A percentile compares a stretch with the other conserved stretches of the same genome.
Evolutionary conservation across 495 filamentous ascomycete species (phyloP).

Genomic region (Aspergillus wentii): DNA sequence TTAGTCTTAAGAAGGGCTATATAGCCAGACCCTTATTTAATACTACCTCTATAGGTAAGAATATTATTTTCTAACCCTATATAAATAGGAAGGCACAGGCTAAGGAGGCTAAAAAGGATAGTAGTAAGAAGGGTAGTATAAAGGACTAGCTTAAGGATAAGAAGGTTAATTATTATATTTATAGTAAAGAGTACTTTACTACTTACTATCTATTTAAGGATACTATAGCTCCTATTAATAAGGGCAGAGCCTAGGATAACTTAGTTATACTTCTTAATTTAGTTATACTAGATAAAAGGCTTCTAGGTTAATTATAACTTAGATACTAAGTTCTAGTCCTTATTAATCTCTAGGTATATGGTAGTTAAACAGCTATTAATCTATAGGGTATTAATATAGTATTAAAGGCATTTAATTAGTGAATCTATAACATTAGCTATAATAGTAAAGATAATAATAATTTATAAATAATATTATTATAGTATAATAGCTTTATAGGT

Average conservation of each 20-base stretch:
- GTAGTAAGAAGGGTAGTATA: conserved; percentile 64
- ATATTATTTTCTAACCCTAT: conserved; percentile 89
- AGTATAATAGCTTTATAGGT: too few relatives aligned
- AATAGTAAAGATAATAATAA: too few relatives aligned
- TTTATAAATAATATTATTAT: too few relatives aligned
- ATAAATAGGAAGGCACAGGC: conserved; percentile 86
- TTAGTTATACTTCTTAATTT: too few relatives aligned
- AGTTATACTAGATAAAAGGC: too few relatives aligned
- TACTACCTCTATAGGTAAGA: conserved; percentile 94
- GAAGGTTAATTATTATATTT: conserved; percentile 99
- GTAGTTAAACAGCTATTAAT: too few relatives aligned
- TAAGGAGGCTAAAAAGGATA: conserved; percentile 75
- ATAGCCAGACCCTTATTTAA: conserved; percentile 64
- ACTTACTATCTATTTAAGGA: conserved; percentile 87
- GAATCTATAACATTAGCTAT: too few relatives aligned
- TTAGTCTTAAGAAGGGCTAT: conserved; percentile 78
- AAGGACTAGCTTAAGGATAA: conserved; percentile 95
- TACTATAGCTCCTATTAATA: conserved; percentile 72
- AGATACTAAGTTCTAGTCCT: too few relatives aligned
- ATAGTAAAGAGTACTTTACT: conserved; percentile 97
- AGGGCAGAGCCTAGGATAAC: conserved; percentile 54
- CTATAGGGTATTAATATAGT: too few relatives aligned
- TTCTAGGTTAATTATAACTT: too few relatives aligned
- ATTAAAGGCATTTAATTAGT: too few relatives aligned
- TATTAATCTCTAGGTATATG: too few relatives aligned